Evolutionary conservation across 23 red algal genomes (phyloP).

Genomic region (Pyropia haitanensis): DNA sequence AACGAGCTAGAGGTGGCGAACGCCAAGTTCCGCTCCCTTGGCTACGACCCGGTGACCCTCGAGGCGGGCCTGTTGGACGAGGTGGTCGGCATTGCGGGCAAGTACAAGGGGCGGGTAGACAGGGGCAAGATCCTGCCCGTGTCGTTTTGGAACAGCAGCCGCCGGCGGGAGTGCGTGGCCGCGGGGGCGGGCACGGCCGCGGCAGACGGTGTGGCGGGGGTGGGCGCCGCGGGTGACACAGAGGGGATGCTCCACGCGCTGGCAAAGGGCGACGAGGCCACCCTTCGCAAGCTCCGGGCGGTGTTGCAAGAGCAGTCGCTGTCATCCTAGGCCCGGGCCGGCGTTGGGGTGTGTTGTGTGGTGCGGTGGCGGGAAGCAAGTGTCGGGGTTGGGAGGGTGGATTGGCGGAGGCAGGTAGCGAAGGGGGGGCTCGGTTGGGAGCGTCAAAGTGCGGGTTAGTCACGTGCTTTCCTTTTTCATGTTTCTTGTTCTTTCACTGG

Average conservation of each 20-base stretch:
- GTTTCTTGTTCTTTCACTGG: no score
- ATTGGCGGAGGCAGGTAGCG: no score
- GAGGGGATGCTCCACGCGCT: conserved; percentile 12
- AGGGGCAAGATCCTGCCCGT: conserved; percentile 83
- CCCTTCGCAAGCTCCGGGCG: conserved; percentile 40
- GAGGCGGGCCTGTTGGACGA: conserved; percentile 87
- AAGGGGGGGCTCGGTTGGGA: no score
- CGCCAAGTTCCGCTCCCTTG: conserved; percentile 80
- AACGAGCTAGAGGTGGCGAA: conserved; percentile 97
- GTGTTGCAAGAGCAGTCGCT: conserved; percentile 19
- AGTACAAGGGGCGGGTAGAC: conserved; percentile 75
- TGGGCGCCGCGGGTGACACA: conserved; percentile 40
- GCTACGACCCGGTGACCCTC: conserved; percentile 67
- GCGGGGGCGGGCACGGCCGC: conserved; percentile 19
- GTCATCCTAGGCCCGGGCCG: no score
- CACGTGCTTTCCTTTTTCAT: no score
- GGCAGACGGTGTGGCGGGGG: conserved; percentile 28
- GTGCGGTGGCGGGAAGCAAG: no score
- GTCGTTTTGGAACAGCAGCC: conserved; percentile 89
- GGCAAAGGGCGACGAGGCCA: conserved; percentile 36
- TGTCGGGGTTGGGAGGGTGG: no score
- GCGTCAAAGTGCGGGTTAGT: no score
- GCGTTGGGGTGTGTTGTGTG: no score
- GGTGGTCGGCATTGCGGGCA: conserved; percentile 79
- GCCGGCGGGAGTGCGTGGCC: conserved; percentile 49